Evolutionary conservation across 2,329 filamentous ascomycete genomes (phyloP), one percentile per base, ranked within the genome.

Genomic region (Elsinoe australis): DNA sequence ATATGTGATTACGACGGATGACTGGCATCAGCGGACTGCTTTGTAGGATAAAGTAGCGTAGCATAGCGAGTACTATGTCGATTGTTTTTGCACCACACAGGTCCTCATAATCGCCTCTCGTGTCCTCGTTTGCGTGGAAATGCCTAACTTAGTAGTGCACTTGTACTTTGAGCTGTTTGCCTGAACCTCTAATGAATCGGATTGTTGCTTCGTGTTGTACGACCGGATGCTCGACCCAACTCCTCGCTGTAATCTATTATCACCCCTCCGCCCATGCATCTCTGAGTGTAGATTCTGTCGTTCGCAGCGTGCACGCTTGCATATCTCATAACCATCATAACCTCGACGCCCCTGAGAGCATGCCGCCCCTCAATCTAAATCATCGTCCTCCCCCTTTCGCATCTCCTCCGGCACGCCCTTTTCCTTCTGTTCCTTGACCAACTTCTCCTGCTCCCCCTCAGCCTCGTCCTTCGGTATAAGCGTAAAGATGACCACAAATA

Each of bases 401-500:
- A 19, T 39, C 26, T 4, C 26, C 26, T 29, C 26, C 6, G 26
- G 12, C 26, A 6, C 26, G 26, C 28, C 49, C 36, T 51, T 42
- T 5, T 41, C 47, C 24, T 53, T 51, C 39, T 56, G 50, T 31
- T 32, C 41, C 39, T 47, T 51, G 15, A 49, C 50, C 15, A 48
- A 18, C 19, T 52, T 18, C 28, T 52, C 49, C 9, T 48, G 53
- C 10, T 51, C 48, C 10, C 52, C 32, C 10, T 55, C 48, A n/a
- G 82, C 68, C 52, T 83, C 73, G 38, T 85, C 80, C 49, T 78
- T 80, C 6, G 82, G 75, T 51, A 92, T 74, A 3, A 95, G 71
- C 14, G 82, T 83, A 63, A 96, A 90, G 4, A 87, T 67, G 12
- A 96, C 72, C 36, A 90, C 86, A 22, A 95, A 79, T 57, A 95